Base-by-base conservation (phyloP, 208 protist species). In the Acanthamoeba healyi region DNA sequence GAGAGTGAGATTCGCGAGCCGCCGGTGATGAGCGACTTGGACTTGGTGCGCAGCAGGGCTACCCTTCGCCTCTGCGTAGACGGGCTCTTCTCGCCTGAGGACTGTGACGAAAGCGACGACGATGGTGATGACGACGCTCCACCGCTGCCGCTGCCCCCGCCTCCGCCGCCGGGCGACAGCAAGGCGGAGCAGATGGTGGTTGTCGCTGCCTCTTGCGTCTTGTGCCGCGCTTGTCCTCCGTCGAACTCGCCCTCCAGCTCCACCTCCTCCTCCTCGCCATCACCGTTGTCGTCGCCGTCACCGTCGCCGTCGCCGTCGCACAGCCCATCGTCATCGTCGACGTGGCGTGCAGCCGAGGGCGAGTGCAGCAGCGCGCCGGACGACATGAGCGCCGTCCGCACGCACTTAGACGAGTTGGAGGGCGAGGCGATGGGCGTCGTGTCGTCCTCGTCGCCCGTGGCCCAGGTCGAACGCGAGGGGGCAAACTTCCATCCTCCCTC, bases 381-480 rank as follows among this genome's bases (percentile, higher is more conserved):
- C 49, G 49, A 24, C 49, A 19, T 24, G 49, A 54, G 49, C n/a
- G n/a, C n/a, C n/a, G n/a, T n/a, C n/a, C n/a, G n/a, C n/a, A n/a
- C n/a, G n/a, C n/a, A n/a, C n/a, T n/a, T n/a, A n/a, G n/a, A n/a
- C n/a, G n/a, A n/a, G n/a, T n/a, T n/a, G n/a, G n/a, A n/a, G n/a
- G n/a, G n/a, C n/a, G n/a, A n/a, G n/a, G n/a, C n/a, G n/a, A n/a
- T n/a, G n/a, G n/a, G n/a, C n/a, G n/a, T n/a, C 10, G 49, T 15
- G 10, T 79, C 70, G 14, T 79, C 70, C 5, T 40, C 70, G 22
- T 15, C 72, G 2, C 12, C 32, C 24, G 42, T 32, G 19, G 44
- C 77, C 29, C 77, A 86, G 77, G 44, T 86, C 77, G 77, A 86
- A n/a, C 77, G 77, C n/a, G 40, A 58, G 44, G 77, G 77, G 44